Evolutionary conservation across 2,329 filamentous ascomycete species (phyloP).

Genomic region (Pseudocercospora vitis): DNA sequence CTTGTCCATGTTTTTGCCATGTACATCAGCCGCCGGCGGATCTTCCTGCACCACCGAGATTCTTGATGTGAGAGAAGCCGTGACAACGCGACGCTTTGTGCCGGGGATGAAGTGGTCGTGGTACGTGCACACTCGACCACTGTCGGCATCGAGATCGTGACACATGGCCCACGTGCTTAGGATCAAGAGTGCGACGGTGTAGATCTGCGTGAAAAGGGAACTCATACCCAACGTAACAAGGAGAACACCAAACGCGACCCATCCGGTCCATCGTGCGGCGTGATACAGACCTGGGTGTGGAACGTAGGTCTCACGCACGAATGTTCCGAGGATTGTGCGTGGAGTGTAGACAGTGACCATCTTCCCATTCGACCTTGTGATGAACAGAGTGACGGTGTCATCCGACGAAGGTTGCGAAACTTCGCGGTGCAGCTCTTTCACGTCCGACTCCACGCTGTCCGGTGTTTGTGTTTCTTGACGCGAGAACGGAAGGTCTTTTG

Average conservation of each 20-base stretch:
- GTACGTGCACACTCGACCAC: background rate
- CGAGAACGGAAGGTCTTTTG: background rate
- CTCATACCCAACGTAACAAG: slow-evolving; percentile 6
- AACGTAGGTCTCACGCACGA: slow-evolving; percentile 3
- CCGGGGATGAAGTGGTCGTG: background rate
- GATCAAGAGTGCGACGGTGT: slow-evolving; percentile 1
- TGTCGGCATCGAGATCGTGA: slow-evolving; percentile 5
- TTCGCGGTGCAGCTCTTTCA: too few relatives aligned
- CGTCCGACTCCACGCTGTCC: too few relatives aligned
- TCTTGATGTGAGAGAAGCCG: background rate
- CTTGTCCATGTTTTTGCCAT: background rate
- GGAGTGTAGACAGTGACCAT: slow-evolving; percentile 13
- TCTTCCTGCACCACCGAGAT: background rate
- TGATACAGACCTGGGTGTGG: slow-evolving; percentile 5
- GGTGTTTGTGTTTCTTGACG: background rate
- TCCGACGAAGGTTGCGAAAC: too few relatives aligned
- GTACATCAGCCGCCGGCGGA: background rate
- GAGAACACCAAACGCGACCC: slow-evolving; percentile 6
- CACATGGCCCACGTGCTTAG: slow-evolving; percentile 6
- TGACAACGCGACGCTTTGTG: background rate
- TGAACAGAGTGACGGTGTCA: slow-evolving; percentile 3
- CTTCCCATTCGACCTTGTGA: slow-evolving; percentile 5
- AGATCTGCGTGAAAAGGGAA: slow-evolving; percentile 10
- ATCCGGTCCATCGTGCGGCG: background rate
- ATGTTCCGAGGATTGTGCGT: slow-evolving; percentile 2